These are phyloP conservation scores for Carex littledalei DNA, from an alignment of 176 grass and related monocot species.

Conservation along the genomic window DNA sequence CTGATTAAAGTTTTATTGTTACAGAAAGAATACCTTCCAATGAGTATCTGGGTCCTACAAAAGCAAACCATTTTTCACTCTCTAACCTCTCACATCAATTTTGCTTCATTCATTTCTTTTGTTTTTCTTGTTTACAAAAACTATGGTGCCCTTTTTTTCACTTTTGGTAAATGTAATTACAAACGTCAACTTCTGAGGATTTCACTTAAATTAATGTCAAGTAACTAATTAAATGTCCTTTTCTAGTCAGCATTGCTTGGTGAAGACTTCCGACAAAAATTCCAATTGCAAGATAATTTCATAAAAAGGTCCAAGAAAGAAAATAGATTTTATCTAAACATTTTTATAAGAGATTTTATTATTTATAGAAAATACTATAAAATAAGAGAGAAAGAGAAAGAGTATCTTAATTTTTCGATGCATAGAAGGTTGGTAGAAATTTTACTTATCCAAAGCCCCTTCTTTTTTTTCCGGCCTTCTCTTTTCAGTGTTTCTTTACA, in stretches of 20 bases:
- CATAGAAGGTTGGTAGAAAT: no score
- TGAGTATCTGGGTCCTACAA: slow-evolving; percentile 19
- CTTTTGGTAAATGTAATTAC: slow-evolving; percentile 8
- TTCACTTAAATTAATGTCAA: background rate
- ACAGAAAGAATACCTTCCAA: slow-evolving; percentile 22
- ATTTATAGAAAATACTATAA: no score
- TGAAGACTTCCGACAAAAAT: background rate
- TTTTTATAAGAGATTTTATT: no score
- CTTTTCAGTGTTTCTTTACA: no score
- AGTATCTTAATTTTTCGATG: no score
- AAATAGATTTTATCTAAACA: background rate
- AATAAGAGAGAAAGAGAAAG: no score
- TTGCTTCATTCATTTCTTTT: background rate
- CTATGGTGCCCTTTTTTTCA: background rate
- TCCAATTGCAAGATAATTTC: no score
- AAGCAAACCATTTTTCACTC: slow-evolving; percentile 9
- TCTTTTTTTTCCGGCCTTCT: no score
- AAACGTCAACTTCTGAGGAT: background rate
- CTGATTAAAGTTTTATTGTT: slow-evolving; percentile 8
- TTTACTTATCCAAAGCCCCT: no score
- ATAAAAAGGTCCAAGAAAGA: background rate
- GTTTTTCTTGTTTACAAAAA: background rate
- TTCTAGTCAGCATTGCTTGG: background rate
- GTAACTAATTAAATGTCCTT: background rate
- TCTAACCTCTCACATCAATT: slow-evolving; percentile 13